Evolutionary conservation across 1,139 yeast species (phyloP).

Genomic region (Yamadazyma membranifaciens): DNA sequence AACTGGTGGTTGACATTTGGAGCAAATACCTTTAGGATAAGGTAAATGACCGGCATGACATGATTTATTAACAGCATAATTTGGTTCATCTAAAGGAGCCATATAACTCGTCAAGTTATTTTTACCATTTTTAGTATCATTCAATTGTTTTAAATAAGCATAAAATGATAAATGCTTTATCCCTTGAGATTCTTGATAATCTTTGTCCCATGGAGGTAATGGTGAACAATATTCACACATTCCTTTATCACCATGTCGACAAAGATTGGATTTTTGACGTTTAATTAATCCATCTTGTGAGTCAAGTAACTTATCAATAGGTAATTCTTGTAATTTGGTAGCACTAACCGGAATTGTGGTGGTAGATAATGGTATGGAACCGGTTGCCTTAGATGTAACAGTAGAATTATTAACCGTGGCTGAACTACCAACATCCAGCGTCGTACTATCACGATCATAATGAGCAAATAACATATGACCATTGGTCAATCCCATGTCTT

Average conservation of each 20-base stretch:
- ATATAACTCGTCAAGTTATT: conserved; percentile 65
- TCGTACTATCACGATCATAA: conserved; percentile 30
- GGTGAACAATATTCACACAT: conserved; percentile 99
- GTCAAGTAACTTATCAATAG: conserved; percentile 70
- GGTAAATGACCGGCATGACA: conserved; percentile 86
- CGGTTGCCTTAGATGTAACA: background rate
- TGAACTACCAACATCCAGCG: conserved; percentile 5
- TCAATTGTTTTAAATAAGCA: conserved; percentile 72
- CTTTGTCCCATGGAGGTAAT: conserved; percentile 89
- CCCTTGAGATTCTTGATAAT: conserved; percentile 68
- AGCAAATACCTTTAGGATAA: conserved; percentile 93
- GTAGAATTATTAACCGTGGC: conserved; percentile 6
- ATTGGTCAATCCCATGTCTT: conserved; percentile 59
- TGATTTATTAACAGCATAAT: conserved; percentile 58
- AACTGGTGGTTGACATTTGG: conserved; percentile 97
- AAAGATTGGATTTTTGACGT: conserved; percentile 60
- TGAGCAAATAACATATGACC: conserved; percentile 79
- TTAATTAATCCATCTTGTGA: conserved; percentile 69
- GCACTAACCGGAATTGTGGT: background rate
- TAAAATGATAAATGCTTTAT: conserved; percentile 91
- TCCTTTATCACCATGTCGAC: conserved; percentile 89
- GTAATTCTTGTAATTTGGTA: conserved; percentile 33
- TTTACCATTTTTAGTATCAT: conserved; percentile 65
- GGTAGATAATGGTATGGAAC: conserved; percentile 7
- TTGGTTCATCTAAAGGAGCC: conserved; percentile 75